These are phyloP conservation scores for Coprinopsis marcescibilis DNA, from an alignment of 768 basidiomycete genomes.

Conservation along the genomic window DNA sequence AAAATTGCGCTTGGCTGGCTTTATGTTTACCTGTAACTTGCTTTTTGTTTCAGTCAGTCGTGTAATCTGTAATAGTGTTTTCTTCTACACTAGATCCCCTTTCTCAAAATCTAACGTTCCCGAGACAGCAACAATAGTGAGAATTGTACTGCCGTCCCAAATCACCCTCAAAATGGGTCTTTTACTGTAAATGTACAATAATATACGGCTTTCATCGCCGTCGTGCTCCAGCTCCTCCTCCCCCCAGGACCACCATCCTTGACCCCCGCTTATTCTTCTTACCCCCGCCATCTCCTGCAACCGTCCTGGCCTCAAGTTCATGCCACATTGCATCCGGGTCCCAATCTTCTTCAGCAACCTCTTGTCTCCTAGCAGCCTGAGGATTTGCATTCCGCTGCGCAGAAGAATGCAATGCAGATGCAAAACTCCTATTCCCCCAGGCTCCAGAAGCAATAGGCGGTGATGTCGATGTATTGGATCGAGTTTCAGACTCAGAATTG, in stretches of 20 bases:
- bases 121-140: no score
- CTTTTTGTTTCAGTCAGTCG: no score
- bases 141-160: no score
- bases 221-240: constrained; percentile 51
- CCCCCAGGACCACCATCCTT: constrained; percentile 67
- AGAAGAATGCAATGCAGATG: constrained; percentile 63
- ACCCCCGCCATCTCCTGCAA: constrained; percentile 23
- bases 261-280: constrained; percentile 56
- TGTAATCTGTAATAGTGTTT: no score
- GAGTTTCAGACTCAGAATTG: constrained; percentile 5
- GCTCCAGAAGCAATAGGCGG: constrained; percentile 38
- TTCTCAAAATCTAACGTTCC: no score
- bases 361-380: constrained; percentile 24
- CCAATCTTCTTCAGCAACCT: constrained; percentile 57
- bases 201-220: no score
- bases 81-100: no score
- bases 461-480: constrained; percentile 1
- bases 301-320: constrained; percentile 59
- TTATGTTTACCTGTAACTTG: no score
- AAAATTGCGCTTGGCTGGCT: no score
- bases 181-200: no score
- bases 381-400: constrained; percentile 22
- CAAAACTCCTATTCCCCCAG: constrained; percentile 81
- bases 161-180: no score
- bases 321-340: constrained; percentile 78